Conservation (phyloP, 192 early-diverging fungal genomes). For the Gaertneriomyces sp. region DNA sequence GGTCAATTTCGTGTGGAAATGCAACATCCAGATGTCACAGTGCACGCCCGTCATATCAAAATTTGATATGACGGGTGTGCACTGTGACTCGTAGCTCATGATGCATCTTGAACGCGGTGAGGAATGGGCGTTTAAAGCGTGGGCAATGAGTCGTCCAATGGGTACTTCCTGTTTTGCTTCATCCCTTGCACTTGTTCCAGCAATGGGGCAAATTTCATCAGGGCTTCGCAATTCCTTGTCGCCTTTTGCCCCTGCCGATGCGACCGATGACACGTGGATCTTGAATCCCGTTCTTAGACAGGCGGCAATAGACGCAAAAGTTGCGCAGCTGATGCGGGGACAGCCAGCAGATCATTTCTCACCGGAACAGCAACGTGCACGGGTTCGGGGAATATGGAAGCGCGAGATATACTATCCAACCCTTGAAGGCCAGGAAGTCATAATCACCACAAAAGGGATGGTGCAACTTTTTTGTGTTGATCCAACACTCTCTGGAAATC, state of each 20-base stretch:
- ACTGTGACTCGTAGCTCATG: too few species aligned
- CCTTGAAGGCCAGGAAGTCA: background rate
- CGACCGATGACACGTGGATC: constrained; percentile 3
- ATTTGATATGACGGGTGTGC: too few species aligned
- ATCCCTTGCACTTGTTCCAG: constrained; percentile 3
- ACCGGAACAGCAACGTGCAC: too few species aligned
- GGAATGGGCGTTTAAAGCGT: constrained; percentile 3
- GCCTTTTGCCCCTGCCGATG: constrained; percentile 5
- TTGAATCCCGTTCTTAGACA: too few species aligned
- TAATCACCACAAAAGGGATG: background rate
- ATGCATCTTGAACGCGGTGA: too few species aligned
- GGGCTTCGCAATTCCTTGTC: constrained; percentile 2
- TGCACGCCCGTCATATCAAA: too few species aligned
- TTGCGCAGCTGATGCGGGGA: too few species aligned
- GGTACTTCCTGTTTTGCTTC: constrained; percentile 1
- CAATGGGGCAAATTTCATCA: constrained; percentile 2
- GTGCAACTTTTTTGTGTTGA: constrained; percentile 2
- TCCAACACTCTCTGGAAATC: background rate
- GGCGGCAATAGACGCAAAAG: too few species aligned
- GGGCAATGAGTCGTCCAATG: constrained; percentile 5
- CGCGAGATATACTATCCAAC: constrained; percentile 6
- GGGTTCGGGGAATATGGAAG: constrained; percentile 10
- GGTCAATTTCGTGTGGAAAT: too few species aligned
- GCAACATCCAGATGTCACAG: too few species aligned
- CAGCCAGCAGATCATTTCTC: too few species aligned